Base-by-base conservation (phyloP, 495 filamentous ascomycete species). In the Aspergillus affinis region DNA sequence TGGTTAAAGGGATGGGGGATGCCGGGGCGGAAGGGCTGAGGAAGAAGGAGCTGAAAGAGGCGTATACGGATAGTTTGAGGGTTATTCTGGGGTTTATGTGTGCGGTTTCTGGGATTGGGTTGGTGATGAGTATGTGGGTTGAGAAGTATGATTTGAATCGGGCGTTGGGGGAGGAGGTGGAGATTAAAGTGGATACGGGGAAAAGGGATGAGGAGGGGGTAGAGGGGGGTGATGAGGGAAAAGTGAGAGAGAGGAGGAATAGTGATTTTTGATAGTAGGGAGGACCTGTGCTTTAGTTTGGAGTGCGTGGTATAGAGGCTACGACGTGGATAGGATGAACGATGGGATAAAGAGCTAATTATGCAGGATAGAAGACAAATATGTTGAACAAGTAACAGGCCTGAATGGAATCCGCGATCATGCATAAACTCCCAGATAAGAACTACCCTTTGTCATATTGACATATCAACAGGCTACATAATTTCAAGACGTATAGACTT, bases 81-180 rank as follows among this genome's bases (percentile, higher is more conserved):
- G 75, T 78, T 3, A 80, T 89, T 10, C 89, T 85, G 85, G 67
- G 72, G 7, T 71, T 78, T 2, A 78, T 83, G 59, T 82, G 85
- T 63, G 84, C 69, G 0, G 71, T 88, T 15, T 73, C 75, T 0
- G 81, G 66, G 0, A 72, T 83, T 1, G 84, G 78, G 0, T 58
- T 83, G 61, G 15, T 81, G 41, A 52, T 77, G 19, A 86, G 82
- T 66, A 57, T 82, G 3, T 75, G 72, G 20, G 84, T 80, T 13
- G 66, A 82, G 68, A 77, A 78, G 9, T 78, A 85, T 68, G 84
- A 81, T 62, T 64, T 85, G 51, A 77, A 84, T 70, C 73, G 76
- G 50, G 81, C 76, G 30, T 69, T 86, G 70, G 69, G 63, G 18
- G 75, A 77, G 51, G 74, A 82, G 50, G 75, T 51, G 17, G 48